These are phyloP conservation scores for Megacollybia platyphylla DNA, from an alignment of 1,284 basidiomycete genomes.

Conservation along the genomic window DNA sequence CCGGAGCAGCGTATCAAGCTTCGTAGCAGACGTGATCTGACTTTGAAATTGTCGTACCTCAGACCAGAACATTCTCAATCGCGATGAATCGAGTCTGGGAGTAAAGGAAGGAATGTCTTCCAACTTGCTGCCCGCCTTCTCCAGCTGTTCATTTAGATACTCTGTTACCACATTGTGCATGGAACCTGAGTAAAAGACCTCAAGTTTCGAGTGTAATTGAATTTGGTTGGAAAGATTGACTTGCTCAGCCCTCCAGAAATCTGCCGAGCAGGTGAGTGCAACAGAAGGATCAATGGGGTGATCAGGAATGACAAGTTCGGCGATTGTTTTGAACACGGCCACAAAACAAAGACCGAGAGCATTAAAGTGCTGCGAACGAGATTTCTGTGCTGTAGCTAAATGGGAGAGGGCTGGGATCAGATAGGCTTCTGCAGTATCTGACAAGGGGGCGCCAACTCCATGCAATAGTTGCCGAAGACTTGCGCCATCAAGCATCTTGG, in stretches of 20 bases:
- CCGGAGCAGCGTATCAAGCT: constrained; percentile 26
- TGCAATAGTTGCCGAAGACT: not conserved
- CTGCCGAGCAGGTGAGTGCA: constrained; percentile 40
- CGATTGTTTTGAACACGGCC: constrained; percentile 41
- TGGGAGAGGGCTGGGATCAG: constrained; percentile 1
- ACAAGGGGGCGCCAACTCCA: constrained; percentile 1
- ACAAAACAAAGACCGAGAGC: constrained; percentile 54
- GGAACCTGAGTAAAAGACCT: constrained; percentile 53
- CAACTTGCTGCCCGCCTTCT: constrained; percentile 15
- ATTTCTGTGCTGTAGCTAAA: not conserved
- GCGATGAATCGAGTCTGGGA: constrained; percentile 34
- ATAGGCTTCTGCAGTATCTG: constrained; percentile 4
- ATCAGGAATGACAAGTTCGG: constrained; percentile 77
- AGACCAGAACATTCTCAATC: constrained; percentile 69
- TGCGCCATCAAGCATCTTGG: not conserved
- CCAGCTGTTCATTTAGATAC: constrained; percentile 30
- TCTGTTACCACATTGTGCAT: constrained; percentile 31
- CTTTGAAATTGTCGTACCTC: constrained; percentile 65
- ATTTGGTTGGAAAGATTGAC: constrained; percentile 40
- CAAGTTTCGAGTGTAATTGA: constrained; percentile 43
- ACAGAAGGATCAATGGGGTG: constrained; percentile 82
- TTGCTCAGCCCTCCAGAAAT: constrained; percentile 38
- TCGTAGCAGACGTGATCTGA: constrained; percentile 38
- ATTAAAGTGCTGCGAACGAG: constrained; percentile 5
- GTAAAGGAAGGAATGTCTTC: constrained; percentile 15